phyloP scores from a whole-genome alignment of 192 early-diverging fungal genomes.

The Gaertneriomyces sp. region DNA sequence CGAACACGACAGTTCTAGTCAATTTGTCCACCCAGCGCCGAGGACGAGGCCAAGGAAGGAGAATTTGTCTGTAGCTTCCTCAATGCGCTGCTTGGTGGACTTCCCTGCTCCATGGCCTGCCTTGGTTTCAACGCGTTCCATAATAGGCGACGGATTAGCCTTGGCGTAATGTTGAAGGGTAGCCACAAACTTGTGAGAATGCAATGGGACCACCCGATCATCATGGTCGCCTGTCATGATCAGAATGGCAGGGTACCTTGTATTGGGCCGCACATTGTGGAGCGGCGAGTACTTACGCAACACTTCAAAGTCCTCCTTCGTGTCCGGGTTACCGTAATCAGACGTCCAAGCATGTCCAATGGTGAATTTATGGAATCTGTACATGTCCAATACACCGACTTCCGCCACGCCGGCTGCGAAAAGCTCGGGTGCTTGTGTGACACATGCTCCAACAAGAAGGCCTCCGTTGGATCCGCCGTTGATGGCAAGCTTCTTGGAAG shows the following conservation, averaged over 20 bases:
- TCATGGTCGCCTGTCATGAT: conserved; percentile 66
- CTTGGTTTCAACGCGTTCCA: conserved; percentile 63
- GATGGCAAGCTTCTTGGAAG: conserved; percentile 51
- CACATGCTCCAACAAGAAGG: conserved; percentile 62
- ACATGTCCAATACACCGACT: conserved; percentile 71
- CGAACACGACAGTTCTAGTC: neutral
- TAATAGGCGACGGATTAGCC: conserved; percentile 52
- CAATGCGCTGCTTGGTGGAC: conserved; percentile 59
- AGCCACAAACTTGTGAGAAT: conserved; percentile 65
- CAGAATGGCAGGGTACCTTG: conserved; percentile 58
- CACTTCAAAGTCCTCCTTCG: conserved; percentile 62
- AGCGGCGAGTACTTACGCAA: conserved; percentile 60
- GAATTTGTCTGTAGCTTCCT: conserved; percentile 61
- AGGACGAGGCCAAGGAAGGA: conserved; percentile 53
- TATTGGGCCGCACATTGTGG: conserved; percentile 56
- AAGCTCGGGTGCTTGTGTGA: conserved; percentile 73
- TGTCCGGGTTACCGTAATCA: conserved; percentile 66
- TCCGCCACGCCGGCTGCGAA: conserved; percentile 62
- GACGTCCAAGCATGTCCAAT: conserved; percentile 61
- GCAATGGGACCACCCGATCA: conserved; percentile 48
- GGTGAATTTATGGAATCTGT: conserved; percentile 77
- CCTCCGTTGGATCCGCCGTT: conserved; percentile 73
- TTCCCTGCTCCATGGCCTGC: conserved; percentile 72
- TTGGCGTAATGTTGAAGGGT: conserved; percentile 56
- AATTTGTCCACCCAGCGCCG: conserved; percentile 47